Evolutionary conservation across 108 stramenopile genomes (phyloP), one percentile per base, ranked within the genome.

Genomic region (Hondaea fermentalgiana): DNA sequence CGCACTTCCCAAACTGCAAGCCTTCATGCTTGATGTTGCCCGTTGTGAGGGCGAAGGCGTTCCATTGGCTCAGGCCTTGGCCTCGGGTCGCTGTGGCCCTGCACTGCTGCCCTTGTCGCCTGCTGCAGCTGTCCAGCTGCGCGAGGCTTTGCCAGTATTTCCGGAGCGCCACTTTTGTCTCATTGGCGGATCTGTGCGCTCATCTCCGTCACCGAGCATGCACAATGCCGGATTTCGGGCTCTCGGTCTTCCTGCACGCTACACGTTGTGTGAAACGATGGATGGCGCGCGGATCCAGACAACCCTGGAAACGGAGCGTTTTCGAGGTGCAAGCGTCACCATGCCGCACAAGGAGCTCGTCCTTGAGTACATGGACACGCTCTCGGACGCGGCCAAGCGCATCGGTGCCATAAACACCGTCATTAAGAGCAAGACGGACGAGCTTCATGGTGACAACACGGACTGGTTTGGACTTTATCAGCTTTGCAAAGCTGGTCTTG

Each of bases 341-440:
- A 98, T 99, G 88, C 99, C 99, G 10, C 98, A 98, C 95, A 99
- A 99, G 93, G 95, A 97, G 91, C 94, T 96, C 88, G 91, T 99
- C 87, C 97, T 98, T 91, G 93, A 94, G n/a, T 53, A 53, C 49
- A 47, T 83, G 49, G 76, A 53, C 51, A 53, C 76, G 19, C 89
- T 98, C 89, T 96, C 95, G 35, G 96, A 97, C 72, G 95, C 97
- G 10, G 99, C 98, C 44, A 90, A 92, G 72, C 91, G 90, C 3
- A 99, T 99, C 91, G 99, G 99, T n/a, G 98, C 98, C 69, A 97
- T 99, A 72, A 99, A 99, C 93, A 99, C 99, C 44, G 89, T 94
- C 53, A 72, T 94, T 28, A 92, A 87, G 71, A 16, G 16, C 21
- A 8, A 58, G 12, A 53, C n/a, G 49, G 76, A 53, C n/a, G 76